Conservation (phyloP, 495 filamentous ascomycete species). For the Daldinia grandis region DNA sequence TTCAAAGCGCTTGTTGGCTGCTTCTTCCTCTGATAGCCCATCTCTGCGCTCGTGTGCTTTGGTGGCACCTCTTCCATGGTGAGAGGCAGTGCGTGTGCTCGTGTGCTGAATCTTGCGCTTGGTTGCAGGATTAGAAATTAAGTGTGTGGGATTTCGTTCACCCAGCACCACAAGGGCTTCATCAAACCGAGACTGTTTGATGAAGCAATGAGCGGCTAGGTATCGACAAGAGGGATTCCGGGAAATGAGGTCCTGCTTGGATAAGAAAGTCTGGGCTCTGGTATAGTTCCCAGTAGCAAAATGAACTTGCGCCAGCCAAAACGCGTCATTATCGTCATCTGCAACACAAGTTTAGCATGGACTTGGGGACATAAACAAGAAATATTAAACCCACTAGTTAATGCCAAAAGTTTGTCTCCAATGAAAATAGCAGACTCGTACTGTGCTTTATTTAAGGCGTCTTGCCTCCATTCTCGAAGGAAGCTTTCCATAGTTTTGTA, state of each 20-base stretch:
- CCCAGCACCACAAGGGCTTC: slow-evolving; percentile 89
- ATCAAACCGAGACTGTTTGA: slow-evolving; percentile 87
- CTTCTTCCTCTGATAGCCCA: slow-evolving; percentile 66
- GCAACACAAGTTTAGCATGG: slow-evolving; percentile 39
- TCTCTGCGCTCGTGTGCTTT: slow-evolving; percentile 62
- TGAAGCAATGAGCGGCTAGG: slow-evolving; percentile 89
- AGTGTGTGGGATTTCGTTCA: slow-evolving; percentile 88
- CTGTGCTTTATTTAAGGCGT: slow-evolving; percentile 91
- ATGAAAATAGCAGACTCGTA: slow-evolving; percentile 96
- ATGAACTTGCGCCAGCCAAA: slow-evolving; percentile 93
- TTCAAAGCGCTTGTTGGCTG: slow-evolving; percentile 81
- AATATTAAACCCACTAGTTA: slow-evolving; percentile 73
- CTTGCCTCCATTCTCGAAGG: slow-evolving; percentile 89
- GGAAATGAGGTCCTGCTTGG: slow-evolving; percentile 83
- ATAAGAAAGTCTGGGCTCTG: slow-evolving; percentile 82
- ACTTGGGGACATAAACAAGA: not conserved
- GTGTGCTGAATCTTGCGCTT: slow-evolving; percentile 61
- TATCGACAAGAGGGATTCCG: slow-evolving; percentile 87
- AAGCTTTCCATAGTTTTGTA: slow-evolving; percentile 80
- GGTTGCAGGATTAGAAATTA: slow-evolving; percentile 71
- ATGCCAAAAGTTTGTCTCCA: slow-evolving; percentile 92
- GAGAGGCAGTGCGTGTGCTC: slow-evolving; percentile 39
- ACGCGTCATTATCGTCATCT: slow-evolving; percentile 92
- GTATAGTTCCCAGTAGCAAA: slow-evolving; percentile 94
- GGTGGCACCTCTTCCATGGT: slow-evolving; percentile 45